Conservation (phyloP, 345 rosid genomes). For the Lagerstroemia speciosa region DNA sequence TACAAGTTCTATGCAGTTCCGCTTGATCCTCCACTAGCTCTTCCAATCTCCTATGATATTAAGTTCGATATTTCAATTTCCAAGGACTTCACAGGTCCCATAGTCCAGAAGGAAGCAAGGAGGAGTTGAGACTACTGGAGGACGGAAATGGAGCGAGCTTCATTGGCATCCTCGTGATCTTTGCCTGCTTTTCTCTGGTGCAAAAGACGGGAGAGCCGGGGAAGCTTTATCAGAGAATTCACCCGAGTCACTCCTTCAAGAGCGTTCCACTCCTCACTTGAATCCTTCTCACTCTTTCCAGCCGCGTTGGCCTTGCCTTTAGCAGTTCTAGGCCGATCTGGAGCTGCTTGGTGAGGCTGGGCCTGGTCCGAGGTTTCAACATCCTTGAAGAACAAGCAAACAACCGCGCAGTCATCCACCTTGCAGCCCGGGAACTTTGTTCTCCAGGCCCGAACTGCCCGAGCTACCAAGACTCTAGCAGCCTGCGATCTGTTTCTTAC, state of each 20-base stretch:
- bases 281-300: background rate
- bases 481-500: constrained; percentile 53
- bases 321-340: background rate
- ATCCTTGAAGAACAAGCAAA: constrained; percentile 24
- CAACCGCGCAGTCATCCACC: constrained; percentile 70
- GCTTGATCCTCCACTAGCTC: background rate
- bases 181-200: background rate
- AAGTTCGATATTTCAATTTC: background rate
- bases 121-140: background rate
- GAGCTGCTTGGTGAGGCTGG: background rate
- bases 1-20: background rate
- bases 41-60: background rate
- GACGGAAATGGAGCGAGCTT: background rate
- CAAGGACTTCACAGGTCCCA: background rate
- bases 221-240: constrained; percentile 10
- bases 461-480: constrained; percentile 50
- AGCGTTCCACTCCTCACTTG: constrained; percentile 5
- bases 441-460: constrained; percentile 67
- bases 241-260: constrained; percentile 10
- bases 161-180: background rate
- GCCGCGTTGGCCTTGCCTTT: background rate
- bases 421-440: constrained; percentile 62
- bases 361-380: background rate
- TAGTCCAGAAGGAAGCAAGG: background rate
- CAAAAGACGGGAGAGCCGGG: background rate